Evolutionary conservation across 345 rosid species (phyloP).

Genomic region (Salix suchowensis): DNA sequence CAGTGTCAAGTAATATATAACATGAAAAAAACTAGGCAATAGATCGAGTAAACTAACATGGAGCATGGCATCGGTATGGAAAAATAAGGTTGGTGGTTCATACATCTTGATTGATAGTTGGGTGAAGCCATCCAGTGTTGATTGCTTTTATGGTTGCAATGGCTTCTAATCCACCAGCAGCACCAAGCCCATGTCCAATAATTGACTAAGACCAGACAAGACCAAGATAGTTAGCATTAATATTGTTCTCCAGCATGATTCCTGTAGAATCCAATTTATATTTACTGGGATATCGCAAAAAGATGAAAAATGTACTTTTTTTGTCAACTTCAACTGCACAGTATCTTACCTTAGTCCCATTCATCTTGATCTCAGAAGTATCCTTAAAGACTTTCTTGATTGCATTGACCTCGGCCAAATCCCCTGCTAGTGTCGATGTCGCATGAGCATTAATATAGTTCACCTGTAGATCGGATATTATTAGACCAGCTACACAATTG

Average conservation of each 20-base stretch:
- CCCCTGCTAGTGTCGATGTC: slow-evolving; percentile 68
- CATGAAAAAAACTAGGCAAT: background rate
- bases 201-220: slow-evolving; percentile 39
- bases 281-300: background rate
- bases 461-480: slow-evolving; percentile 34
- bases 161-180: slow-evolving; percentile 70
- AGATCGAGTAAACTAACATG: background rate
- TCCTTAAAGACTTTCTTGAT: slow-evolving; percentile 56
- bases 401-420: slow-evolving; percentile 68
- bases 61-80: background rate
- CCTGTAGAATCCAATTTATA: background rate
- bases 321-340: too few relatives aligned
- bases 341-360: slow-evolving; percentile 53
- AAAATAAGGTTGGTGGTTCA: background rate
- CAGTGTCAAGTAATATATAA: background rate
- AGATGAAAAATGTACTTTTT: too few relatives aligned
- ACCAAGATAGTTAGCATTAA: background rate
- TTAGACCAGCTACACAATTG: background rate
- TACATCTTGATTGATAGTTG: slow-evolving; percentile 71
- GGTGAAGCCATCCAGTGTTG: slow-evolving; percentile 65
- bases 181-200: slow-evolving; percentile 69
- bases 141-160: slow-evolving; percentile 66
- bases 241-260: background rate
- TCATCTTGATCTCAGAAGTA: slow-evolving; percentile 68
- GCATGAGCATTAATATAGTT: slow-evolving; percentile 68